phyloP scores from a whole-genome alignment of 306 rosid genomes.

The Rosa chinensis region DNA sequence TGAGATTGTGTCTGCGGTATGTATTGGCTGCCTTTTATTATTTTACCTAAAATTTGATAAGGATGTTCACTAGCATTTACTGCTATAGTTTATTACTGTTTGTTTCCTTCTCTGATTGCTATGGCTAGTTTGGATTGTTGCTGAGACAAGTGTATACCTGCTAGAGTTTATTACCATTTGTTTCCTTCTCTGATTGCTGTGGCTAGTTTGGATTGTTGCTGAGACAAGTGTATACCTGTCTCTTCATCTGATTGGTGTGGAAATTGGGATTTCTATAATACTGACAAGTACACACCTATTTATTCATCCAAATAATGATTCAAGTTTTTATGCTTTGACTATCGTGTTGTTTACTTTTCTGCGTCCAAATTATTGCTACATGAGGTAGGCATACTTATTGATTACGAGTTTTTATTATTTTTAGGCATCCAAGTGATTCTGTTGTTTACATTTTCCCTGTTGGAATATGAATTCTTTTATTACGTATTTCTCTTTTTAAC shows the following conservation, averaged over 20 bases:
- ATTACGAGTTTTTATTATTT: not conserved
- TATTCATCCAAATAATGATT: not conserved
- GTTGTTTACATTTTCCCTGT: not conserved
- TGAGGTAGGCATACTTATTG: not conserved
- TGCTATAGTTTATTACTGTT: not conserved
- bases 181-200: no score
- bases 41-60: not conserved
- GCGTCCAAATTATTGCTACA: not conserved
- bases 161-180: no score
- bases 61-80: not conserved
- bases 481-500: not conserved
- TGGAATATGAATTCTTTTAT: not conserved
- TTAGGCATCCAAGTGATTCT: not conserved
- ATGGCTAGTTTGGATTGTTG: not conserved
- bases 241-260: not conserved
- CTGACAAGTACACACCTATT: not conserved
- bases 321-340: not conserved
- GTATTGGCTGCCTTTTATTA: slow-evolving; percentile 24
- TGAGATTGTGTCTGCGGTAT: slow-evolving; percentile 76
- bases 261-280: not conserved
- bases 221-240: not conserved
- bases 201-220: not conserved
- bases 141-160: no score
- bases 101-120: not conserved
- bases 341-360: not conserved